Percentiles rank a stretch among this genome's conserved stretches.
These are phyloP conservation scores for Russula sp. DNA, from an alignment of 768 basidiomycete genomes.

Conservation along the genomic window DNA sequence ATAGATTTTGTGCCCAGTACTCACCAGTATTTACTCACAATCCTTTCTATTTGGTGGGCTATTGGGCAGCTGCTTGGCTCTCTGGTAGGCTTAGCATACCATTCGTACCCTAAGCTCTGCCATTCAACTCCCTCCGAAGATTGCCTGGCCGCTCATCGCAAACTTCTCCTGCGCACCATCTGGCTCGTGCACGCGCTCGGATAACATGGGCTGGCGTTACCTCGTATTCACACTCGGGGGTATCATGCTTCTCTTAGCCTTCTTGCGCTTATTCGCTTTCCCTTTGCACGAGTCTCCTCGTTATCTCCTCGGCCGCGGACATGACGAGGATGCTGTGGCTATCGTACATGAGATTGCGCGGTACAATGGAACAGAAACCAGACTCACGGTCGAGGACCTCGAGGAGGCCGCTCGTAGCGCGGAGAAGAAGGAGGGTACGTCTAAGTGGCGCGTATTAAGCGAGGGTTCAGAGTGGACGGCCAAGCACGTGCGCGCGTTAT, in stretches of 20 bases:
- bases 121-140: slow-evolving; percentile 24
- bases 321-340: slow-evolving; percentile 43
- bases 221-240: slow-evolving; percentile 47
- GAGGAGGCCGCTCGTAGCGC: slow-evolving; percentile 26
- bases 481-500: slow-evolving; percentile 51
- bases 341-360: slow-evolving; percentile 42
- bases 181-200: slow-evolving; percentile 32
- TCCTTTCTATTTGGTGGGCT: slow-evolving; percentile 54
- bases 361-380: slow-evolving; percentile 40
- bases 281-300: slow-evolving; percentile 49
- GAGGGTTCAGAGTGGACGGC: slow-evolving; percentile 35
- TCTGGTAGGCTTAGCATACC: slow-evolving; percentile 30
- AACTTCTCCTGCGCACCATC: slow-evolving; percentile 42
- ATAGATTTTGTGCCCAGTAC: slow-evolving; percentile 44
- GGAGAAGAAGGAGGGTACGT: slow-evolving; percentile 9
- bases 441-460: slow-evolving; percentile 29
- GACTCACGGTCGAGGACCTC: slow-evolving; percentile 41
- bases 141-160: slow-evolving; percentile 54
- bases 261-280: slow-evolving; percentile 46
- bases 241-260: slow-evolving; percentile 46
- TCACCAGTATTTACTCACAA: slow-evolving; percentile 51
- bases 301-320: slow-evolving; percentile 47
- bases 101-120: background rate
- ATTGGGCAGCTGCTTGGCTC: slow-evolving; percentile 46
- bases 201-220: slow-evolving; percentile 64